phyloP scores from a whole-genome alignment of 1,284 basidiomycete species.

The Pseudozyma thailandica region DNA sequence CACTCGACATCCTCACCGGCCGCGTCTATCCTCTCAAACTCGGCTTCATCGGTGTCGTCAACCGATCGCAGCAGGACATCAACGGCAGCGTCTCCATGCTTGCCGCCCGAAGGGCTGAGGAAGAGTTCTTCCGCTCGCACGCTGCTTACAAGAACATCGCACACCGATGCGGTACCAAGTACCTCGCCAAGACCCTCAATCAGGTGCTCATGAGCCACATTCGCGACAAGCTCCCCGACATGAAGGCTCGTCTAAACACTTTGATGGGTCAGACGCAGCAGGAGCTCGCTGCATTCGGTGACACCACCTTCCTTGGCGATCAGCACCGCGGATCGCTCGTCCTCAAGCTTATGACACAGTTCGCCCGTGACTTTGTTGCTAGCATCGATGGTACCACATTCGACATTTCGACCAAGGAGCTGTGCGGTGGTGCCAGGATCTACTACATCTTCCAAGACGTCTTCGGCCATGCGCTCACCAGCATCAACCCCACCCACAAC shows the following conservation, averaged over 20 bases:
- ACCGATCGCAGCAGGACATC: slow-evolving; percentile 97
- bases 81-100: slow-evolving; percentile 86
- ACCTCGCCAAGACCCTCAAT: slow-evolving; percentile 92
- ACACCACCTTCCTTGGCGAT: slow-evolving; percentile 91
- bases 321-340: slow-evolving; percentile 76
- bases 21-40: slow-evolving; percentile 96
- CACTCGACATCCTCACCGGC: slow-evolving; percentile 92
- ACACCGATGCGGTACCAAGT: slow-evolving; percentile 95
- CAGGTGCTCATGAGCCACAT: slow-evolving; percentile 97
- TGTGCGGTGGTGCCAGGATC: slow-evolving; percentile 95
- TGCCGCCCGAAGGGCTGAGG: slow-evolving; percentile 85
- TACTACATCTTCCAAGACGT: slow-evolving; percentile 99
- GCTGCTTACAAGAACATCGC: slow-evolving; percentile 94
- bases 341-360: slow-evolving; percentile 94
- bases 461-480: slow-evolving; percentile 89
- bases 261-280: slow-evolving; percentile 99
- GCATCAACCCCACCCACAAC: slow-evolving; percentile 90
- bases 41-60: slow-evolving; percentile 97
- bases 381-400: slow-evolving; percentile 98
- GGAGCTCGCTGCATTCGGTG: slow-evolving; percentile 95
- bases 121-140: slow-evolving; percentile 91
- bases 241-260: slow-evolving; percentile 98
- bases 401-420: slow-evolving; percentile 96
- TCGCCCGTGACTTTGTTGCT: slow-evolving; percentile 94
- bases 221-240: slow-evolving; percentile 97